Evolutionary conservation across 257 asterid genomes (phyloP).

Genomic region (Solanum tarapatanum): DNA sequence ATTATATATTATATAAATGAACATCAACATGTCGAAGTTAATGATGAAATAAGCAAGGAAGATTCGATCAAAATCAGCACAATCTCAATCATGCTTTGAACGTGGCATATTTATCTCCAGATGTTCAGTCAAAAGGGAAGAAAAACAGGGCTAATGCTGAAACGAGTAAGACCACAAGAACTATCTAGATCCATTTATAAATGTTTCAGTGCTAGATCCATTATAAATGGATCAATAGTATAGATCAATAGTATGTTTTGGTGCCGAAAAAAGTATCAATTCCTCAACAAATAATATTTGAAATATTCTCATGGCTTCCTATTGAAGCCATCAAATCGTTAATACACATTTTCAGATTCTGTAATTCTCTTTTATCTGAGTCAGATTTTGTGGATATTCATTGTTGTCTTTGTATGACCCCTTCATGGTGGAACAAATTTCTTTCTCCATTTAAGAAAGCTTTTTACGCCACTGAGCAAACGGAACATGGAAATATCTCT

Average conservation of each 20-base stretch:
- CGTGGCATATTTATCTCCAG: neutral
- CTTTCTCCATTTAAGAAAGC: neutral
- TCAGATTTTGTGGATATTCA: neutral
- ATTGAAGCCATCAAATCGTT: neutral
- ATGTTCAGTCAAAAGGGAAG: neutral
- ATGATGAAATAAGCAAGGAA: no score
- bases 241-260: neutral
- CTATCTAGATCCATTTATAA: neutral
- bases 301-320: neutral
- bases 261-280: neutral
- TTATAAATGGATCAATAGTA: no score
- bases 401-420: neutral
- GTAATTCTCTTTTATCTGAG: neutral
- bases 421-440: neutral
- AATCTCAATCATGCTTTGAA: neutral
- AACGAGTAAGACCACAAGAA: neutral
- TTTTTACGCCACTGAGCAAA: neutral
- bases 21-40: neutral
- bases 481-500: neutral
- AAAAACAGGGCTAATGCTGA: neutral
- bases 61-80: neutral
- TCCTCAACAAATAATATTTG: neutral
- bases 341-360: neutral
- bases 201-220: neutral
- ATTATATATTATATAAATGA: no score